A percentile compares a stretch with the other conserved stretches of the same genome.
phyloP scores from a whole-genome alignment of 139 green algal genomes.

The Raphidocelis subcapitata region DNA sequence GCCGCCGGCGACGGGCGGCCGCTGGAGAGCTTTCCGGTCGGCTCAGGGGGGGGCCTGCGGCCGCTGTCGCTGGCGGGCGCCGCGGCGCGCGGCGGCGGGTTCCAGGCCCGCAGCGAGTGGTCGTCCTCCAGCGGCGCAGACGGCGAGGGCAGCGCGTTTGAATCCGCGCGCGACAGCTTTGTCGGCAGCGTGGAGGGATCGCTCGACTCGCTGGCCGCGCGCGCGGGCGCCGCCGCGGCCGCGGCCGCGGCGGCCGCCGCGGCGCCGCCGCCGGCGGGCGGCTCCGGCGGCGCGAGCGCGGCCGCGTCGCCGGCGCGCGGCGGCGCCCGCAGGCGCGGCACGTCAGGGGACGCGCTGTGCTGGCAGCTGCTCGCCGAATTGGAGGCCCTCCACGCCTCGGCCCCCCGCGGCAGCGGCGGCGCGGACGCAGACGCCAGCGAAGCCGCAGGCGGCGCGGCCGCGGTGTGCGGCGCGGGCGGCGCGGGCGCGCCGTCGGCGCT shows the following conservation, averaged over 20 bases:
- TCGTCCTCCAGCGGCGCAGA: too few species aligned
- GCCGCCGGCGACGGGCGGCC: too few species aligned
- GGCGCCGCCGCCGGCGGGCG: constrained; percentile 1
- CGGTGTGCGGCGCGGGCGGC: not conserved
- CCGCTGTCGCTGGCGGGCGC: too few species aligned
- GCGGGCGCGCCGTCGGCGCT: not conserved
- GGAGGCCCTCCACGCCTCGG: constrained; percentile 13
- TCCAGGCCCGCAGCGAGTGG: too few species aligned
- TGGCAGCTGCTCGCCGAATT: constrained; percentile 19
- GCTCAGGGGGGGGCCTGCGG: too few species aligned
- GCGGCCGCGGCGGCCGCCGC: too few species aligned
- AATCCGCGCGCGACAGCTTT: too few species aligned
- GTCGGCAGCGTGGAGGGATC: too few species aligned
- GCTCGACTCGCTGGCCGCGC: too few species aligned
- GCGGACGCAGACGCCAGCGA: not conserved
- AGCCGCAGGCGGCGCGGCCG: not conserved
- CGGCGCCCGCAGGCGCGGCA: not conserved
- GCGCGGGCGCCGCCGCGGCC: not conserved
- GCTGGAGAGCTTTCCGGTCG: too few species aligned
- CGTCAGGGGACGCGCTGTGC: constrained; percentile 11
- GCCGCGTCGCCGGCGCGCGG: not conserved
- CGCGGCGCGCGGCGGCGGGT: too few species aligned
- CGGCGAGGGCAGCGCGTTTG: too few species aligned
- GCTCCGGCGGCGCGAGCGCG: not conserved
- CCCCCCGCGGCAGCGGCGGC: not conserved